Evolutionary conservation across 331 rosid genomes (phyloP), one percentile per base, ranked within the genome.

Genomic region (Spiraea crenata): DNA sequence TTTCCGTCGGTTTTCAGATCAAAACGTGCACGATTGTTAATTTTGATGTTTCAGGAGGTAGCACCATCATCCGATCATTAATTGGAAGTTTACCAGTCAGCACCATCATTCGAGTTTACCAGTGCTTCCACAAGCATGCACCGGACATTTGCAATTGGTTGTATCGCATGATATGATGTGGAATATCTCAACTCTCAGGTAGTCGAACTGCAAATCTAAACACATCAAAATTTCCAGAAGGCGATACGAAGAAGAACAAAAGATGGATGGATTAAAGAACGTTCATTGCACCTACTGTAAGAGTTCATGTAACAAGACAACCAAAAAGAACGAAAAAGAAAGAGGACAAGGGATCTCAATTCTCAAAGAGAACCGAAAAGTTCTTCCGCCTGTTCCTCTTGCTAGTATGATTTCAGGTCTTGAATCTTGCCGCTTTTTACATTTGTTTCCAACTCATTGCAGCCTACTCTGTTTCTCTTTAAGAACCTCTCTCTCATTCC

Each of bases 381-480:
- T 74, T 78, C 76, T 61, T 65, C 63, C 87, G 80, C 85, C 76
- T 61, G 82, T 73, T 85, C 86, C 85, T 79, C 83, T 73, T 57
- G 65, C 83, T 57, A 74, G 85, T 81, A 77, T 85, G 59, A 57
- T 59, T 59, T 77, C 73, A 74, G 17, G 75, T 73, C 78, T 66
- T 40, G 17, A 78, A 57, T 82, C 85, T 79, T 75, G 84, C 97
- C 90, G 98, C 90, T 76, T 80, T 92, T 84, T 92, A 88, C 98
- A 92, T 81, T 85, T 85, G 81, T 83, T 83, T 82, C 76, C 73
- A 72, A 85, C 92, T 92, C 92, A 72, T 63, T 70, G 63, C 88
- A 81, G 81, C 87, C 91, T 79, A 82, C 57, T 59, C 66, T 31
- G 42, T 69, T 25, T 45, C 49, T 77, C 47, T 58, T 74, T 50